Base-by-base conservation (phyloP, 192 early-diverging fungal species). In the Coemansia sp. region DNA sequence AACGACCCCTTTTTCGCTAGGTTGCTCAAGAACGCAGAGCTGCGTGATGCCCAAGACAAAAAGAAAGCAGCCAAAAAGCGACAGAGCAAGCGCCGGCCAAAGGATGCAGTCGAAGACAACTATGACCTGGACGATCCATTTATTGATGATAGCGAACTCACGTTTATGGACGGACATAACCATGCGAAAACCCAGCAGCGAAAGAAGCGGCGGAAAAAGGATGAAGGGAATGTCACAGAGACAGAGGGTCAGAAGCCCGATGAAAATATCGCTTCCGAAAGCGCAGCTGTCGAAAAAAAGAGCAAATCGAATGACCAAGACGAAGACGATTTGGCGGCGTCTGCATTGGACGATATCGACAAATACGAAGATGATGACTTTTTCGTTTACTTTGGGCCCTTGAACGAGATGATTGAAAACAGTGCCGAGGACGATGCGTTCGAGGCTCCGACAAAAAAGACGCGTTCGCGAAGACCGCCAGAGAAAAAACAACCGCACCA, bases 121-220 rank as follows among this genome's bases (percentile, higher is more conserved):
- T 84, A 84, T 32, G 82, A 84, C 63, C 54, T 84, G 60, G 72
- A 84, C n/a, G 82, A 84, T 51, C 82, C 82, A 39, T 84, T 84
- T 74, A 84, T 84, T 71, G 82, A 84, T 57, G 82, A 84, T 54
- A 80, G 74, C 54, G 78, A 84, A 51, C 70, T 84, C 45, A 84
- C 82, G 36, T 70, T 84, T 62, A 76, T 84, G 76, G 72, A 74
- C 57, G 74, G 78, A 1, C 77, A 84, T 51, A 74, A 61, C 45
- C 75, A 76, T 28, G 56, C 72, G 28, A 71, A 73, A 38, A 41
- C 48, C 14, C 74, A 75, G 64, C 67, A 73, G 65, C 71, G 69
- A 41, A 76, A 84, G 63, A 73, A 76, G 72, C 82, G 82, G 62
- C 73, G 78, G 66, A 79, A 74, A 68, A 71, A 43, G 59, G 74